Base-by-base conservation (phyloP, 257 asterid species). In the Gentiana straminea region DNA sequence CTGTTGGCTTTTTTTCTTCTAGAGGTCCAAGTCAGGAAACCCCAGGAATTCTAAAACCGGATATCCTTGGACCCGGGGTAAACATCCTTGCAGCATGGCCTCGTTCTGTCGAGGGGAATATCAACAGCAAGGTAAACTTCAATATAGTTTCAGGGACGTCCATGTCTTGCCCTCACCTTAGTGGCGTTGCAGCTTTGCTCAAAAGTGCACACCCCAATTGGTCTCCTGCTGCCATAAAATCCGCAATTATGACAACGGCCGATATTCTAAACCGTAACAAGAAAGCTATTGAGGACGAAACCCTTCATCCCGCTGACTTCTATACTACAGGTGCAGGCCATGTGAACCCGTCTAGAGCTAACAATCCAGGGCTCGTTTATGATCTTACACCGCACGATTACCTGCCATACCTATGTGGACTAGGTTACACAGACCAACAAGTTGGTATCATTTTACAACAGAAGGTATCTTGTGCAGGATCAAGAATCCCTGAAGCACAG, bases 81-180 rank as follows among this genome's bases (percentile, higher is more conserved):
- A 63, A 48, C 48, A 63, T 63, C 39, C 43, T 63, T 32, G 68
- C 68, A 63, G 68, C 68, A 47, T 63, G 68, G 68, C 11, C 7
- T 63, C 34, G 12, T 13, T 54, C 61, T 11, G 61, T 63, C 8
- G 68, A 63, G n/a, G 37, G 55, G 41, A 63, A 36, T 7, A 7
- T 39, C 34, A 48, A 24, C 1, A 32, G 61, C 3, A 47, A 46
- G 38, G 24, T 61, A 33, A 54, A 13, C 6, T 63, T 63, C 53
- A 63, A 63, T 34, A 45, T 63, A 10, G 2, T 5, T 0, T 63
- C 68, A 11, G 68, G 68, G 8, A 63, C 68, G 54, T 63, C 68
- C 12, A 63, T 63, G 68, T 24, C 68, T 15, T 63, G 61, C n/a
- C 68, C 68, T 11, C 68, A 63, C 46, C 68, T 55, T 6, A 54